Base-by-base conservation (phyloP, 2,329 filamentous ascomycete species). In the Pestalotiopsis sp. region DNA sequence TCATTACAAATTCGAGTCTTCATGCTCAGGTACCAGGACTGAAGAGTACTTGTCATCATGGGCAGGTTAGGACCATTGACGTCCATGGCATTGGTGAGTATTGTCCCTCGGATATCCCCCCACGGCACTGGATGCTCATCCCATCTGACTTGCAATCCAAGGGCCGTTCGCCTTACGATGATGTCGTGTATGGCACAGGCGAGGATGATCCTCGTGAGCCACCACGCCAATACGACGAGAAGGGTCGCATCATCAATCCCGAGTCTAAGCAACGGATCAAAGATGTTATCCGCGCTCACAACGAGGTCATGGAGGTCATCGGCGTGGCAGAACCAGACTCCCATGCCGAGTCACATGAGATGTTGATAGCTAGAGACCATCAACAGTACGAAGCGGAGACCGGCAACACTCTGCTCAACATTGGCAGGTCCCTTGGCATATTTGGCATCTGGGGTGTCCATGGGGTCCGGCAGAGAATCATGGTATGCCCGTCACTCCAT, bases 241-340 rank as follows among this genome's bases (percentile, higher is more conserved):
- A 86, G 41, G 88, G 88, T 14, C 86, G 87, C 11, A 86, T 88
- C 3, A 73, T 87, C 64, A 90, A 90, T 71, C 82, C 82, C 0
- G 82, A 85, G 65, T 88, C 86, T 1, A 87, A 85, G 73, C 80
- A 81, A 13, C 83, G 88, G 70, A 89, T 88, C 71, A 83, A 84
- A 63, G 85, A 88, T 68, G 84, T 89, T 39, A 86, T 90, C 31
- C 82, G 88, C 65, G 84, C 88, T 11, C 88, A 90, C 73, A 90
- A 90, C 71, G 87, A 90, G 71, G 88, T 90, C 3, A 90, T 90
- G 88, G 82, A 85, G 20, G 87, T 89, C 11, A 90, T 90, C 52
- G 88, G 88, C 4, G 88, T 90, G 4, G 88, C 87, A 9, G 88
- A 90, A 72, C 85, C 87, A 14, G 87, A 90, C 66, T 84, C 83